Evolutionary conservation across 345 rosid genomes (phyloP).

Genomic region (Gossypium australe): DNA sequence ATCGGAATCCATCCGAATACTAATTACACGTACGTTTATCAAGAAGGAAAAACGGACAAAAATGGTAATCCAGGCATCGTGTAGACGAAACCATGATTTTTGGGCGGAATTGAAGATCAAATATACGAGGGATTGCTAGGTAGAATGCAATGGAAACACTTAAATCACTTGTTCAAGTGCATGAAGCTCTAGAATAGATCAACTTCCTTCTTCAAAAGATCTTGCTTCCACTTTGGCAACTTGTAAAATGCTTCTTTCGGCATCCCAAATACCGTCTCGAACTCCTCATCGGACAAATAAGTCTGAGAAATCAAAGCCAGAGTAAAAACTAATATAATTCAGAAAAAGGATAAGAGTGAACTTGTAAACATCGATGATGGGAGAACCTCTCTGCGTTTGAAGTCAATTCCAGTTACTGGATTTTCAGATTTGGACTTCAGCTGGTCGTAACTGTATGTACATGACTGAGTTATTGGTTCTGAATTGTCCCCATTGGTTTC

Average conservation of each 20-base stretch:
- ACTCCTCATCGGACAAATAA: conserved; percentile 80
- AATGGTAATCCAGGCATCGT: conserved; percentile 20
- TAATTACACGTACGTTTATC: conserved; percentile 20
- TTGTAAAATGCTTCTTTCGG: conserved; percentile 71
- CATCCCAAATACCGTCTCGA: conserved; percentile 62
- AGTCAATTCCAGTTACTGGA: conserved; percentile 87
- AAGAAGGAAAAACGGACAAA: conserved; percentile 3
- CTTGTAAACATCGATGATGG: neutral
- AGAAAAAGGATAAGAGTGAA: neutral
- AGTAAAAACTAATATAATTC: neutral
- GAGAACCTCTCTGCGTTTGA: conserved; percentile 89
- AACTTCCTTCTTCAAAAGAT: conserved; percentile 70
- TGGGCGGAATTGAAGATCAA: conserved; percentile 8
- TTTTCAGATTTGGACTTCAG: conserved; percentile 83
- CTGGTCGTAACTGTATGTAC: conserved; percentile 74
- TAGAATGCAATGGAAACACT: conserved; percentile 16
- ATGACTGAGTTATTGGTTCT: conserved; percentile 22
- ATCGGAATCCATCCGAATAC: conserved; percentile 25
- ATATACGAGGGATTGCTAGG: neutral
- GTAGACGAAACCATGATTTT: neutral
- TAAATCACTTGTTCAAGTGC: conserved; percentile 13
- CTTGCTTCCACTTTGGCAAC: conserved; percentile 97
- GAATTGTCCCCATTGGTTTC: conserved; percentile 44
- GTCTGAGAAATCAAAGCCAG: conserved; percentile 30
- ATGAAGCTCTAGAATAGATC: conserved; percentile 57